These are phyloP conservation scores for Ophiostoma novo-ulmi DNA, from an alignment of 2,329 filamentous ascomycete genomes.

Conservation along the genomic window DNA sequence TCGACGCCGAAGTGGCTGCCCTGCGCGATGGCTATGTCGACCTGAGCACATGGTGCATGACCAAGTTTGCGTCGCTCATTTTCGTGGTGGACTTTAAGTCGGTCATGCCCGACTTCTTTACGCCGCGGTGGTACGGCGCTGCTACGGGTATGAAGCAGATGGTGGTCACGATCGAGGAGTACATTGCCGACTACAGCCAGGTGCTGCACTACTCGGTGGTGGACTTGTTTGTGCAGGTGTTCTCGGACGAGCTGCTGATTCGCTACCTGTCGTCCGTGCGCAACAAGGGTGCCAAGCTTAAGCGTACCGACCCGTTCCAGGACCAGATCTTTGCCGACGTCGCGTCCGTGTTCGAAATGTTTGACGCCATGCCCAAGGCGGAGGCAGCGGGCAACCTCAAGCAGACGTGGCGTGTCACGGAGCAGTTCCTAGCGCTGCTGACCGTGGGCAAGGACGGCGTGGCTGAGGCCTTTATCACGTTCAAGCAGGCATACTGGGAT, in stretches of 20 bases:
- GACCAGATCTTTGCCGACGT: conserved; percentile 95
- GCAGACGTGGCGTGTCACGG: conserved; percentile 85
- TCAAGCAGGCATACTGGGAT: conserved; percentile 89
- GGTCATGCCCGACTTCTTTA: conserved; percentile 87
- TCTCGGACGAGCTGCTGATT: conserved; percentile 84
- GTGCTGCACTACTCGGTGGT: conserved; percentile 81
- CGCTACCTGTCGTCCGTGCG: conserved; percentile 78
- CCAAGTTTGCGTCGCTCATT: conserved; percentile 77
- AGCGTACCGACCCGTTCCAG: conserved; percentile 76
- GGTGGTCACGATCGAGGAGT: conserved; percentile 91
- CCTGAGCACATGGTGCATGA: conserved; percentile 86
- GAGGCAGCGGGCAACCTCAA: conserved; percentile 72
- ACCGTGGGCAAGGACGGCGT: conserved; percentile 67
- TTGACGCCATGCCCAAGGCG: conserved; percentile 61
- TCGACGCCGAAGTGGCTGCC: conserved; percentile 64
- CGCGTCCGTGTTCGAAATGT: conserved; percentile 83
- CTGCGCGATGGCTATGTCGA: conserved; percentile 92
- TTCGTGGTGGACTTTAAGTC: conserved; percentile 83
- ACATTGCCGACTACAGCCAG: conserved; percentile 77
- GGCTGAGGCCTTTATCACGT: conserved; percentile 70
- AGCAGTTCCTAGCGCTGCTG: conserved; percentile 76
- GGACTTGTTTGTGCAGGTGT: conserved; percentile 89
- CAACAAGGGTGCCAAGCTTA: conserved; percentile 88
- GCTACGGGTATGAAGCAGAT: conserved; percentile 87
- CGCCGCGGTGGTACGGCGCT: conserved; percentile 72